Evolutionary conservation across 1,284 basidiomycete species (phyloP).

Genomic region (Porodaedalea pini): DNA sequence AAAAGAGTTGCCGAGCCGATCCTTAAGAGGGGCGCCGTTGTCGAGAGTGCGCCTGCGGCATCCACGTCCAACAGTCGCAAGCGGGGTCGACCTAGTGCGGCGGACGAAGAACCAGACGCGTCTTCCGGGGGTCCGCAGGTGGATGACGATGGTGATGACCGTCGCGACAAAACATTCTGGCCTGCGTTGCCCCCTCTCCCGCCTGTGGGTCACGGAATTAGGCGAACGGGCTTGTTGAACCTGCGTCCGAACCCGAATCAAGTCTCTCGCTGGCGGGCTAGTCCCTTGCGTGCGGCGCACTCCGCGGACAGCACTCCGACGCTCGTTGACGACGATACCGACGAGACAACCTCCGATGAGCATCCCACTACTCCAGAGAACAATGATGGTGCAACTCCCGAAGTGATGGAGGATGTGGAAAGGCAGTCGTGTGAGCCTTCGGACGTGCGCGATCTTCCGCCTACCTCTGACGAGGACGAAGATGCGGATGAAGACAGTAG

Average conservation of each 20-base stretch:
- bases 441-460: not conserved
- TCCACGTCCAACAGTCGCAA: not conserved
- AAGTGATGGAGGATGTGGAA: constrained; percentile 3
- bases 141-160: constrained; percentile 18
- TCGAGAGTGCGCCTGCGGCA: not conserved
- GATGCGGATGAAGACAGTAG: constrained; percentile 1
- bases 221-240: constrained; percentile 12
- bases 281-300: not conserved
- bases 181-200: constrained; percentile 14
- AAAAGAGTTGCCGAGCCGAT: constrained; percentile 10
- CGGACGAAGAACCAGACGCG: not conserved
- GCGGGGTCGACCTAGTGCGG: not conserved
- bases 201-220: constrained; percentile 8
- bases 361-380: constrained; percentile 20
- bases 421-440: not conserved
- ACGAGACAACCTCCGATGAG: constrained; percentile 17
- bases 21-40: not conserved
- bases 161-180: constrained; percentile 21
- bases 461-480: constrained; percentile 11
- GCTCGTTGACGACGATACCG: constrained; percentile 20
- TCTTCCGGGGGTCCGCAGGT: constrained; percentile 1
- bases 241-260: constrained; percentile 17
- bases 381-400: constrained; percentile 12
- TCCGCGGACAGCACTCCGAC: constrained; percentile 18
- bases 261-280: constrained; percentile 18